These are phyloP conservation scores for Penstemon barbatus DNA, from an alignment of 257 asterid species.

Conservation along the genomic window DNA sequence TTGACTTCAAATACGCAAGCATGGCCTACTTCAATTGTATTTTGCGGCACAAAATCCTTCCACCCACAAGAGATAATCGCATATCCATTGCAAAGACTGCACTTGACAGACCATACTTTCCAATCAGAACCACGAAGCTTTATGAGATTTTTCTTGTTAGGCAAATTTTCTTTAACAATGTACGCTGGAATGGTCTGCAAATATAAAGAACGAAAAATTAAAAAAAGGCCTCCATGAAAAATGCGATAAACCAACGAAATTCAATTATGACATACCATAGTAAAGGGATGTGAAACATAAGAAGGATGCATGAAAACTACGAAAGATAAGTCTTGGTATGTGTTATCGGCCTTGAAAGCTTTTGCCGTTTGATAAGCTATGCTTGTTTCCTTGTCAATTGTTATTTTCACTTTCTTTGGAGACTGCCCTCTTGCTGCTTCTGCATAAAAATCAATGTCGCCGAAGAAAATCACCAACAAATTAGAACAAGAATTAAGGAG, in stretches of 20 bases:
- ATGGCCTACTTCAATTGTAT: constrained; percentile 19
- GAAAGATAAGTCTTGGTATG: constrained; percentile 14
- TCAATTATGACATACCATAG: neutral
- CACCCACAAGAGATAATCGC: neutral
- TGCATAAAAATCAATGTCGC: no score
- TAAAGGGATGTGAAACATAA: neutral
- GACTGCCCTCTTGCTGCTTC: neutral
- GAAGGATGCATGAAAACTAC: constrained; percentile 18
- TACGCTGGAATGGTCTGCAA: constrained; percentile 19
- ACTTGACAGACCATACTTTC: constrained; percentile 12
- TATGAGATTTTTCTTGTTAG: neutral
- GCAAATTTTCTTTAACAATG: constrained; percentile 11
- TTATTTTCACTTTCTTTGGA: neutral
- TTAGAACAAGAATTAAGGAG: no score
- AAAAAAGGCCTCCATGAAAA: neutral
- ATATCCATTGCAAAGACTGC: neutral
- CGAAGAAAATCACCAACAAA: no score
- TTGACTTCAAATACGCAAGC: constrained; percentile 27
- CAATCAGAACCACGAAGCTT: neutral
- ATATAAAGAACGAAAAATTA: neutral
- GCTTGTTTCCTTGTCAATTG: neutral
- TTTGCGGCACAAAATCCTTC: constrained; percentile 30
- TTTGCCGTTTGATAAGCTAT: constrained; percentile 22
- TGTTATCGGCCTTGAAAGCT: constrained; percentile 6
- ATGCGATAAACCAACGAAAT: neutral